Evolutionary conservation across 1,284 basidiomycete genomes (phyloP).

Genomic region (Moesziomyces sp.): DNA sequence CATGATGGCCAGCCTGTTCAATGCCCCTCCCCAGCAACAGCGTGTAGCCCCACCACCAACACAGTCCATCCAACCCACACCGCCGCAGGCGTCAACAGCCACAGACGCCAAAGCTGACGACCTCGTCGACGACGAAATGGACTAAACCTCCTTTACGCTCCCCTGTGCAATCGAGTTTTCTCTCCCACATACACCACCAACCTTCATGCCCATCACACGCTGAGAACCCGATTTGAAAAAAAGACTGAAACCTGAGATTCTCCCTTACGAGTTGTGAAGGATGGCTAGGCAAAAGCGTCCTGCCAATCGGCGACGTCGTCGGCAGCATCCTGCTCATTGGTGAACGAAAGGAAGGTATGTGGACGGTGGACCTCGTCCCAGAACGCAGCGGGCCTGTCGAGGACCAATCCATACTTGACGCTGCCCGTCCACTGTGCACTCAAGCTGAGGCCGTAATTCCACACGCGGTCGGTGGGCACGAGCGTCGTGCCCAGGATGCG

Average conservation of each 20-base stretch:
- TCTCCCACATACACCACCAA: not conserved
- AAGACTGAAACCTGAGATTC: not conserved
- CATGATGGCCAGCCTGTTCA: conserved; percentile 56
- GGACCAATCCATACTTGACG: conserved; percentile 83
- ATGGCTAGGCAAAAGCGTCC: conserved; percentile 56
- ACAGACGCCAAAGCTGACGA: conserved; percentile 29
- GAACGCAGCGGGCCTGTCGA: conserved; percentile 91
- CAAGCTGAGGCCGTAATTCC: conserved; percentile 70
- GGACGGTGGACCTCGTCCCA: conserved; percentile 94
- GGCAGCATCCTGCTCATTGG: conserved; percentile 42
- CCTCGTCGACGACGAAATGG: conserved; percentile 50
- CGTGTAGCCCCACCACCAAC: not conserved
- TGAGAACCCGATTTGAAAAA: not conserved
- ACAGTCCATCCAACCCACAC: not conserved
- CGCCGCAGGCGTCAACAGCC: conserved; percentile 1
- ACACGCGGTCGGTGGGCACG: conserved; percentile 52
- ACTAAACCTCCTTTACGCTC: conserved; percentile 16
- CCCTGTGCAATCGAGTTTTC: not conserved
- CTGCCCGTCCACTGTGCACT: conserved; percentile 90
- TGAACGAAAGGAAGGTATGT: conserved; percentile 67
- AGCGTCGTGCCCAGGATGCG: conserved; percentile 69
- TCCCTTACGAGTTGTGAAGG: not conserved
- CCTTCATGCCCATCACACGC: too few relatives aligned
- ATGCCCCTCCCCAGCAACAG: conserved; percentile 11
- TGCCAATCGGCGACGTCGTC: conserved; percentile 58